These are phyloP conservation scores for Leccinum aurantiacum DNA, from an alignment of 768 basidiomycete species.

Conservation along the genomic window DNA sequence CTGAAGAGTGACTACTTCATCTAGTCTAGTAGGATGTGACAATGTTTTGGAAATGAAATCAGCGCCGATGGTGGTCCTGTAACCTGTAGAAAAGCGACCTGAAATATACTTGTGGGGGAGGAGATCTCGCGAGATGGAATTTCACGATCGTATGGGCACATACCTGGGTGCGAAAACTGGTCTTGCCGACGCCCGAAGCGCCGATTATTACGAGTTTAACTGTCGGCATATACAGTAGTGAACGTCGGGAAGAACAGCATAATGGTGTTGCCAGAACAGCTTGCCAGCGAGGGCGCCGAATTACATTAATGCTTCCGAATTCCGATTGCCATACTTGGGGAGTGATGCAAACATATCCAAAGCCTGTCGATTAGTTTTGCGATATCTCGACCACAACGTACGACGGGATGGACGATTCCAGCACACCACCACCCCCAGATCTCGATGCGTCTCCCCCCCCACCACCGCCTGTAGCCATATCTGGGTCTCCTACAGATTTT, in stretches of 20 bases:
- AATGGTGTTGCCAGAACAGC: not conserved
- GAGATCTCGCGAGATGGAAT: not conserved
- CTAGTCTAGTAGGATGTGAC: constrained; percentile 54
- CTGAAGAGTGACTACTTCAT: constrained; percentile 63
- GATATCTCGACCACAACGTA: not conserved
- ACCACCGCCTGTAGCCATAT: constrained; percentile 44
- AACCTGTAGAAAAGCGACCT: constrained; percentile 70
- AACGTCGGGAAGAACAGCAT: constrained; percentile 16
- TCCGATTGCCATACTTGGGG: constrained; percentile 14
- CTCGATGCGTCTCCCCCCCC: constrained; percentile 46
- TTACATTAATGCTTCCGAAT: not conserved
- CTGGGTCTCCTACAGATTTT: constrained; percentile 90
- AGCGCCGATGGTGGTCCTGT: constrained; percentile 85
- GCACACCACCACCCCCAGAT: constrained; percentile 40
- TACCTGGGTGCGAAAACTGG: constrained; percentile 73
- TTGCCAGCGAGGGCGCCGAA: not conserved
- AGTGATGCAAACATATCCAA: not conserved
- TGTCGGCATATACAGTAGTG: constrained; percentile 51
- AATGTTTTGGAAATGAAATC: constrained; percentile 82
- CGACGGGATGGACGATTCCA: constrained; percentile 25
- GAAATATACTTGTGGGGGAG: constrained; percentile 64
- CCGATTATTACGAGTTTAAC: constrained; percentile 84
- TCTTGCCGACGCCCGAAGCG: constrained; percentile 83
- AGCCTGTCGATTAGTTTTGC: not conserved
- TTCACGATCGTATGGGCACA: constrained; percentile 20